phyloP scores from a whole-genome alignment of 345 rosid species.

The Lagerstroemia speciosa region DNA sequence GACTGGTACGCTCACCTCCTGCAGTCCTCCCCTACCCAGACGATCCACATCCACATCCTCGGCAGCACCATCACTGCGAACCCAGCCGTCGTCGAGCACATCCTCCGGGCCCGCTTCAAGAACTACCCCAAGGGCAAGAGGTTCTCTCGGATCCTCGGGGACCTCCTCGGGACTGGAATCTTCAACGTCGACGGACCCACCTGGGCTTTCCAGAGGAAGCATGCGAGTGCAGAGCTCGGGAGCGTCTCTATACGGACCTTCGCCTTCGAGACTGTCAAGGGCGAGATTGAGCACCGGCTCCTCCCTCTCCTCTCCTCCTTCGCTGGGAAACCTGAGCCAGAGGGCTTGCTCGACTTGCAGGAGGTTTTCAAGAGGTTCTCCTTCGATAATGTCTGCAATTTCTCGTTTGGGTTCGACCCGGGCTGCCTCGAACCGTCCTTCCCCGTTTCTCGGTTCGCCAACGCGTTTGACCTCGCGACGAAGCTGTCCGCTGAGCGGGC shows the following conservation, averaged over 20 bases:
- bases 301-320: conserved; percentile 27
- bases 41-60: conserved; percentile 36
- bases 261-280: conserved; percentile 27
- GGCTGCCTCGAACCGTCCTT: conserved; percentile 37
- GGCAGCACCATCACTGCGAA: conserved; percentile 37
- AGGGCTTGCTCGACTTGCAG: conserved; percentile 35
- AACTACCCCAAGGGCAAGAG: conserved; percentile 48
- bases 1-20: conserved; percentile 45
- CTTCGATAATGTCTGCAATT: conserved; percentile 55
- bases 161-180: conserved; percentile 49
- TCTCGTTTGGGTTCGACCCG: conserved; percentile 65
- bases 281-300: conserved; percentile 32
- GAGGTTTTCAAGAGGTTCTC: conserved; percentile 52
- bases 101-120: conserved; percentile 34
- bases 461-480: conserved; percentile 51
- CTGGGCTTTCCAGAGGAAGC: conserved; percentile 54
- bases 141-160: conserved; percentile 32
- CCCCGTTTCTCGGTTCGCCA: conserved; percentile 31
- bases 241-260: conserved; percentile 29
- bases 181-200: conserved; percentile 52
- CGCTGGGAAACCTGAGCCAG: conserved; percentile 2
- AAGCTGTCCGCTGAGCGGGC: conserved; percentile 43
- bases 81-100: conserved; percentile 31
- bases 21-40: conserved; percentile 24
- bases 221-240: conserved; percentile 43